Conservation (phyloP, 768 basidiomycete genomes). For the Mycena vulgaris region DNA sequence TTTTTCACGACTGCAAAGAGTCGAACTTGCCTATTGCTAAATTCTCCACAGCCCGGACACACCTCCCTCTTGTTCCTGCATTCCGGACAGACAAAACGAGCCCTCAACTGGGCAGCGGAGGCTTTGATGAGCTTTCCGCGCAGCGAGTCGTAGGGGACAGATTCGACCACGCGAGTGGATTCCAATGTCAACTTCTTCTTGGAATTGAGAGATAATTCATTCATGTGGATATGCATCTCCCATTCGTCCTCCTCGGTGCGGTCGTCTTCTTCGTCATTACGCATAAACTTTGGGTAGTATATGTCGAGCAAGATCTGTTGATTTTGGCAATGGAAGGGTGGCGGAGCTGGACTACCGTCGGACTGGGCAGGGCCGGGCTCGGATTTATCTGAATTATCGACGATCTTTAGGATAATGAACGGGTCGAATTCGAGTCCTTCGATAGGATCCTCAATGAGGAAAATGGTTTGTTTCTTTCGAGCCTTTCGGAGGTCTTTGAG, state of each 20-base stretch:
- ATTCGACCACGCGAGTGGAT: conserved; percentile 1
- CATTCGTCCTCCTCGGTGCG: conserved; percentile 6
- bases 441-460: conserved; percentile 5
- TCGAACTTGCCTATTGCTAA: neutral
- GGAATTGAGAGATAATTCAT: neutral
- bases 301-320: conserved; percentile 13
- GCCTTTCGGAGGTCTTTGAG: conserved; percentile 8
- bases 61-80: conserved; percentile 9
- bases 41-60: conserved; percentile 26
- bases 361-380: neutral
- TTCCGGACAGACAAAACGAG: conserved; percentile 12
- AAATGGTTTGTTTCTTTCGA: conserved; percentile 1
- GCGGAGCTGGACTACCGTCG: neutral
- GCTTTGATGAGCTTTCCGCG: conserved; percentile 22
- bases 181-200: neutral
- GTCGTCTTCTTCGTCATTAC: conserved; percentile 9
- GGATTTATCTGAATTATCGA: neutral
- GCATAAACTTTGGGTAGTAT: conserved; percentile 21
- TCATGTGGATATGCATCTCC: conserved; percentile 27
- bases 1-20: neutral
- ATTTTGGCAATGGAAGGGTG: neutral
- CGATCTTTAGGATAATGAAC: conserved; percentile 18
- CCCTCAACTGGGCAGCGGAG: conserved; percentile 10
- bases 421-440: conserved; percentile 3
- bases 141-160: conserved; percentile 19